phyloP scores from a whole-genome alignment of 2,329 filamentous ascomycete species.

The Exophiala calicioides region DNA sequence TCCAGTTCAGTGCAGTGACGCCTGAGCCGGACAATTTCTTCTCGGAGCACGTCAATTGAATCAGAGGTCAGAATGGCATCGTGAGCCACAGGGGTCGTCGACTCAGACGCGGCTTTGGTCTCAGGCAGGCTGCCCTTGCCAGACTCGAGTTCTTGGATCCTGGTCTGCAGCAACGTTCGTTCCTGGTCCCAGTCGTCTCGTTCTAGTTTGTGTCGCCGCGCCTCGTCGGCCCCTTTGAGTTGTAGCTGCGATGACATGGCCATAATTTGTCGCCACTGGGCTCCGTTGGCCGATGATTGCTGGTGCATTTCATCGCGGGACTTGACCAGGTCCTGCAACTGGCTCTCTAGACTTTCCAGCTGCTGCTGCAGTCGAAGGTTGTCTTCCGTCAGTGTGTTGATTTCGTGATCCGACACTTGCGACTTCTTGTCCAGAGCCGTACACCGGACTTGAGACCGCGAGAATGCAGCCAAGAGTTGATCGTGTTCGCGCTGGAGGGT shows the following conservation, averaged over 20 bases:
- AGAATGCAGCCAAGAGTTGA: conserved; percentile 53
- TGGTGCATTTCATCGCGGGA: conserved; percentile 50
- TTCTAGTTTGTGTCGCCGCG: conserved; percentile 45
- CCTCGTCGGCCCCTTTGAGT: conserved; percentile 45
- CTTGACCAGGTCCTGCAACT: conserved; percentile 51
- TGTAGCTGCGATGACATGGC: conserved; percentile 52
- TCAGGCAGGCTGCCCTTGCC: conserved; percentile 21
- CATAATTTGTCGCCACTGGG: conserved; percentile 54
- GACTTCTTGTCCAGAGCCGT: conserved; percentile 55
- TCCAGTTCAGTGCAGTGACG: conserved; percentile 28
- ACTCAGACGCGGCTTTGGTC: conserved; percentile 15
- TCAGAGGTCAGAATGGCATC: conserved; percentile 27
- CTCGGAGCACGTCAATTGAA: conserved; percentile 28
- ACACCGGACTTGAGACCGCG: conserved; percentile 47
- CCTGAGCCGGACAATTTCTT: conserved; percentile 28
- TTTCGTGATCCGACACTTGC: conserved; percentile 52
- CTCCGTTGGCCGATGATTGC: conserved; percentile 45
- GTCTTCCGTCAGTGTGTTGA: conserved; percentile 54
- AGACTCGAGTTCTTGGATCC: conserved; percentile 40
- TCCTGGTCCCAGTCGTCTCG: conserved; percentile 41
- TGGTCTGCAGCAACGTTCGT: conserved; percentile 36
- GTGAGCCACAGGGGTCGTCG: conserved; percentile 22
- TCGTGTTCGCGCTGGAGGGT: conserved; percentile 58
- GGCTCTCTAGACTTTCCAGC: conserved; percentile 49
- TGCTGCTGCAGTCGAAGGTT: conserved; percentile 52